These are phyloP conservation scores for Boeremia exigua DNA, from an alignment of 2,329 filamentous ascomycete genomes.

Conservation along the genomic window DNA sequence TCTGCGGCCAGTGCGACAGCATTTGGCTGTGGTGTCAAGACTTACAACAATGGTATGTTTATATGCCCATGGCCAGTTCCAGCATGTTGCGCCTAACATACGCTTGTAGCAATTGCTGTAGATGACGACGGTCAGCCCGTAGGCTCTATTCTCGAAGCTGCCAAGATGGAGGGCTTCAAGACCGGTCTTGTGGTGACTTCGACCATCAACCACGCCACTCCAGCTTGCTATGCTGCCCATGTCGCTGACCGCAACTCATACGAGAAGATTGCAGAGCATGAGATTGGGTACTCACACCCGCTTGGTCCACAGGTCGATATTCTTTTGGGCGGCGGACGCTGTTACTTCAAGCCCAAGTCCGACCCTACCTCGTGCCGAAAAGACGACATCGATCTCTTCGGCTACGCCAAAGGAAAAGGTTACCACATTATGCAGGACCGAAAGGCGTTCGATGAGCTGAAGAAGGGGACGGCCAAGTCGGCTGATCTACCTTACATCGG, in stretches of 20 bases:
- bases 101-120: constrained; percentile 39
- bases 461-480: constrained; percentile 29
- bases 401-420: constrained; percentile 42
- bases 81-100: background rate
- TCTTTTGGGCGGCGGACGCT: constrained; percentile 51
- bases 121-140: constrained; percentile 42
- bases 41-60: constrained; percentile 42
- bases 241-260: constrained; percentile 38
- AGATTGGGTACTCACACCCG: constrained; percentile 50
- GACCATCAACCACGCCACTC: constrained; percentile 48
- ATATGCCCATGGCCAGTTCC: background rate
- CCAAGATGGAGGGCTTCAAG: constrained; percentile 49
- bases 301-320: constrained; percentile 50
- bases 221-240: constrained; percentile 19
- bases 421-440: constrained; percentile 49
- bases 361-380: constrained; percentile 47
- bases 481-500: constrained; percentile 48
- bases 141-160: constrained; percentile 51
- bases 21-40: constrained; percentile 50
- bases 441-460: constrained; percentile 43
- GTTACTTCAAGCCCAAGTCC: constrained; percentile 51
- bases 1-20: constrained; percentile 52
- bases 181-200: constrained; percentile 53
- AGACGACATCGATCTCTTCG: constrained; percentile 48
- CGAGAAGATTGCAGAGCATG: constrained; percentile 48